Conservation (phyloP, 148 eudicot genomes). For the Rhododendron mucronatum region DNA sequence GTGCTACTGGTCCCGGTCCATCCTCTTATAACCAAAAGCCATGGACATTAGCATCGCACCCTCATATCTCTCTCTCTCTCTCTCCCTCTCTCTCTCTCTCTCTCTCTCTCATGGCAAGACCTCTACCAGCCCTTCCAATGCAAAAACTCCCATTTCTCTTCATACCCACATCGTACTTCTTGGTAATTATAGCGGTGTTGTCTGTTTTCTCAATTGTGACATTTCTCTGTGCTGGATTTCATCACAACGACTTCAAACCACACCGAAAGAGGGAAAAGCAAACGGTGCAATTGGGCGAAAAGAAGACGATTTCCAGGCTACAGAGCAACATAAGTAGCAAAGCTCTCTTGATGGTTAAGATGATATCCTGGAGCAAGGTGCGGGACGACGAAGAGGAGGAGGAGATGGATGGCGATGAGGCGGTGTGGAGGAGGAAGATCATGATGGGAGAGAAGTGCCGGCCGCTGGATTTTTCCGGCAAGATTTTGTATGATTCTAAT, state of each 20-base stretch:
- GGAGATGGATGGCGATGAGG: slow-evolving; percentile 28
- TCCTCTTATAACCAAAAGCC: neutral
- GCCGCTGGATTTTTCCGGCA: slow-evolving; percentile 72
- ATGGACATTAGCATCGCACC: neutral
- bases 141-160: slow-evolving; percentile 12
- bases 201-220: slow-evolving; percentile 35
- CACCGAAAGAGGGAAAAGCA: slow-evolving; percentile 7
- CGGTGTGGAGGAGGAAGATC: slow-evolving; percentile 68
- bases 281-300: slow-evolving; percentile 17
- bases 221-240: slow-evolving; percentile 46
- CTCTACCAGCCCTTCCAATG: slow-evolving; percentile 11
- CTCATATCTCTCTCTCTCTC: neutral
- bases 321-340: slow-evolving; percentile 39
- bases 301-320: slow-evolving; percentile 10
- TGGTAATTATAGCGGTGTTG: slow-evolving; percentile 13
- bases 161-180: slow-evolving; percentile 10
- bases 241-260: neutral
- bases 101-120: slow-evolving; percentile 15
- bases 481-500: slow-evolving; percentile 57
- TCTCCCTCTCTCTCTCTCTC: slow-evolving; percentile 3
- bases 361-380: slow-evolving; percentile 50
- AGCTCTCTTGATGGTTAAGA: slow-evolving; percentile 46
- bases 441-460: slow-evolving; percentile 74
- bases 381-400: slow-evolving; percentile 17
- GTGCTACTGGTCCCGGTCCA: neutral